A percentile compares a stretch with the other conserved stretches of the same genome.
Conservation (phyloP, 345 rosid species). For the Geranium brycei region DNA sequence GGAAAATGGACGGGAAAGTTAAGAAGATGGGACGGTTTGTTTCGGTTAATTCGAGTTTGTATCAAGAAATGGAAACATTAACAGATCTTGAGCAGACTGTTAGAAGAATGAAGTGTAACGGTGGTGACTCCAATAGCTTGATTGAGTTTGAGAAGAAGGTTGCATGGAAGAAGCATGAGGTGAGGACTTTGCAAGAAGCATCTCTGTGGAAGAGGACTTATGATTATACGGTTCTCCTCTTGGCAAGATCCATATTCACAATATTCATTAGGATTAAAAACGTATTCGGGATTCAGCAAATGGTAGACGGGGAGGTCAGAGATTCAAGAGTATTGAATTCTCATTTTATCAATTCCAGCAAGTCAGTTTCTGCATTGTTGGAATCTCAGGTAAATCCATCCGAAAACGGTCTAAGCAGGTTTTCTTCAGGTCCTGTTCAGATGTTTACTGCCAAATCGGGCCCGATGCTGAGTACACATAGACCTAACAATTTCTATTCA, state of each 20-base stretch:
- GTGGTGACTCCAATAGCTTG: conserved; percentile 42
- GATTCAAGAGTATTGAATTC: conserved; percentile 33
- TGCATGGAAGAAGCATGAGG: conserved; percentile 79
- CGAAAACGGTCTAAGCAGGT: conserved; percentile 39
- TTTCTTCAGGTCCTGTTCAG: conserved; percentile 73
- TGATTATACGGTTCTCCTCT: conserved; percentile 56
- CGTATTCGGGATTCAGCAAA: conserved; percentile 51
- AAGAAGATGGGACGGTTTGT: conserved; percentile 82
- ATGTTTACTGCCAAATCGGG: conserved; percentile 36
- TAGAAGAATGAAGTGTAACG: conserved; percentile 52
- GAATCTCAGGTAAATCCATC: conserved; percentile 48
- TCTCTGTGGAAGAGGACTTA: conserved; percentile 85
- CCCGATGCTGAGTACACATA: conserved; percentile 28
- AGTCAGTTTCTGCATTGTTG: conserved; percentile 51
- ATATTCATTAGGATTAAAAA: conserved; percentile 46
- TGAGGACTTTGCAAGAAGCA: conserved; percentile 50
- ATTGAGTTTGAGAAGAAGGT: conserved; percentile 64
- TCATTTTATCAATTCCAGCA: conserved; percentile 47
- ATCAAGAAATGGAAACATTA: conserved; percentile 87
- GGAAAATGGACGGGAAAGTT: conserved; percentile 73
- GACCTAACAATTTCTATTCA: conserved; percentile 49
- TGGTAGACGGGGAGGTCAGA: conserved; percentile 18
- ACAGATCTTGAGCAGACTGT: conserved; percentile 65
- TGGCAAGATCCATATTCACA: conserved; percentile 77
- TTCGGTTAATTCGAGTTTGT: conserved; percentile 51